A percentile compares a stretch with the other conserved stretches of the same genome.
These are phyloP conservation scores for Earliella scabrosa DNA, from an alignment of 1,284 basidiomycete genomes.

Conservation along the genomic window DNA sequence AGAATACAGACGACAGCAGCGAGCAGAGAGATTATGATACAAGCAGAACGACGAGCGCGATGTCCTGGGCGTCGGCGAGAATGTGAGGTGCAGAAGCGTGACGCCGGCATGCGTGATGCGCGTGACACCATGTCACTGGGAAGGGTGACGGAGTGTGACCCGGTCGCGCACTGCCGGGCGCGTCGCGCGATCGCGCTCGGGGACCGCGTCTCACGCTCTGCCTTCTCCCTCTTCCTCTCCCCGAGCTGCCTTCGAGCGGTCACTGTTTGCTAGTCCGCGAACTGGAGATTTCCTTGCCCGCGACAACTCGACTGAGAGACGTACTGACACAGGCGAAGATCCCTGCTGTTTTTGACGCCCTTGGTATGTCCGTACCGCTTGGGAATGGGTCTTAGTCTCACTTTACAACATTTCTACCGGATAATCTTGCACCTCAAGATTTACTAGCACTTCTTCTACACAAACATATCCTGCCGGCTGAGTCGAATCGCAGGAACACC, in stretches of 20 bases:
- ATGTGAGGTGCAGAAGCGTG: constrained; percentile 2
- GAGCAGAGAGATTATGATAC: background rate
- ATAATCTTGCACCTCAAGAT: too few species aligned
- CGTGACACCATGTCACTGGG: background rate
- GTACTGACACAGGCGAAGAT: too few species aligned
- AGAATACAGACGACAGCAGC: background rate
- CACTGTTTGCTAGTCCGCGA: too few species aligned
- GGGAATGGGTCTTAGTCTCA: too few species aligned
- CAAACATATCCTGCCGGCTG: too few species aligned
- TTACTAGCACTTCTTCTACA: too few species aligned
- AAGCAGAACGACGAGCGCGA: background rate
- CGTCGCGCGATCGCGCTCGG: background rate
- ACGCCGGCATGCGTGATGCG: background rate
- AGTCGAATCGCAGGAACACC: too few species aligned
- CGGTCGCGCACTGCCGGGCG: background rate
- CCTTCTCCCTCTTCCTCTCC: background rate
- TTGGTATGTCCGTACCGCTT: too few species aligned
- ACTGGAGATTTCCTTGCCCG: too few species aligned
- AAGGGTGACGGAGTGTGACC: background rate
- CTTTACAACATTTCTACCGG: too few species aligned
- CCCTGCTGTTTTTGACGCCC: too few species aligned
- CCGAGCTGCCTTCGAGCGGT: background rate
- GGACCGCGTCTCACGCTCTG: constrained; percentile 1
- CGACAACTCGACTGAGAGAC: too few species aligned
- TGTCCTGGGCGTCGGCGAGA: background rate